Percentiles rank a stretch among this genome's conserved stretches.
Evolutionary conservation across 192 early-diverging fungal genomes (phyloP).

Genomic region (Podila clonocystis): DNA sequence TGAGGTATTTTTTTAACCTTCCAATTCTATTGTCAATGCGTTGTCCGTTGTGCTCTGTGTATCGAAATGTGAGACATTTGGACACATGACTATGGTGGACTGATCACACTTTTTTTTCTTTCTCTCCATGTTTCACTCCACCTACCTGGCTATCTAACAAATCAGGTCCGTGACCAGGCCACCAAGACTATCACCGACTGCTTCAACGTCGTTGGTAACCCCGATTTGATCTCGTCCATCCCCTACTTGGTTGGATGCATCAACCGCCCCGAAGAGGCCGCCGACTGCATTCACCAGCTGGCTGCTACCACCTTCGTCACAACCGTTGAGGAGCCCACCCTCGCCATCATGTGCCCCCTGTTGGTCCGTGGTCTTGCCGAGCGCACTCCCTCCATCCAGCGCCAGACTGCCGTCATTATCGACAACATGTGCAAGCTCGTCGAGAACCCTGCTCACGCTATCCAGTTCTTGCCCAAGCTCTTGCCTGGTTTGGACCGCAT

Average conservation of each 20-base stretch:
- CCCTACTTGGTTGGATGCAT: slow-evolving; percentile 79
- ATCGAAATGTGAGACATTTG: background rate
- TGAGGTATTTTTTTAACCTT: slow-evolving; percentile 62
- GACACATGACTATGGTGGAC: slow-evolving; percentile 1
- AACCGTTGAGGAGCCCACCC: slow-evolving; percentile 77
- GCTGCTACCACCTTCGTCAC: slow-evolving; percentile 85
- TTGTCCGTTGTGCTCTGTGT: background rate
- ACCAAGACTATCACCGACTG: slow-evolving; percentile 72
- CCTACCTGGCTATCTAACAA: background rate
- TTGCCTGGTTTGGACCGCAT: slow-evolving; percentile 82
- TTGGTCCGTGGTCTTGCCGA: slow-evolving; percentile 77
- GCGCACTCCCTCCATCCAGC: slow-evolving; percentile 74
- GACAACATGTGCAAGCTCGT: slow-evolving; percentile 94
- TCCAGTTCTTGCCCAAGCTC: slow-evolving; percentile 82
- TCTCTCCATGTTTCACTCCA: too few species aligned
- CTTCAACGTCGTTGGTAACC: slow-evolving; percentile 78
- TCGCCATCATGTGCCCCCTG: slow-evolving; percentile 84
- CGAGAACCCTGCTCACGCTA: slow-evolving; percentile 81
- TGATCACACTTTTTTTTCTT: background rate
- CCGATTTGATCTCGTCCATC: slow-evolving; percentile 81
- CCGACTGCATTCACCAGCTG: slow-evolving; percentile 79
- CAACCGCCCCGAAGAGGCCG: slow-evolving; percentile 82
- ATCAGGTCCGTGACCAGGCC: slow-evolving; percentile 57
- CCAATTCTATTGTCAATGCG: background rate
- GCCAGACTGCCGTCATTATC: slow-evolving; percentile 83